A percentile compares a stretch with the other conserved stretches of the same genome.
Evolutionary conservation across 2,329 filamentous ascomycete genomes (phyloP).

Genomic region (Colletotrichum godetiae): DNA sequence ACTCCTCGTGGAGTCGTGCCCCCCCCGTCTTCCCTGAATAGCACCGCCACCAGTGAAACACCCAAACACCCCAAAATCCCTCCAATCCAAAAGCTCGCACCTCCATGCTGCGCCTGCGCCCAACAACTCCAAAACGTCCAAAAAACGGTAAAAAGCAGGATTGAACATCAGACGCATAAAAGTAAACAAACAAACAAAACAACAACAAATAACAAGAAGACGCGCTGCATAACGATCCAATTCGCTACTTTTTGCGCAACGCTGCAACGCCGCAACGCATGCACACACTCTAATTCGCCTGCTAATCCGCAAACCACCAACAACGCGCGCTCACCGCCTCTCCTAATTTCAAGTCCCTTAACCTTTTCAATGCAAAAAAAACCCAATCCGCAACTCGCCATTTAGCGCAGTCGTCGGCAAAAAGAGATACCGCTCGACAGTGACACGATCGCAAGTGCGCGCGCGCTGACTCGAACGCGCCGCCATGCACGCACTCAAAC

Average conservation of each 20-base stretch:
- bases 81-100: conserved; percentile 3
- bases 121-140: neutral
- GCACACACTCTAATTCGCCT: neutral
- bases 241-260: neutral
- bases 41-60: neutral
- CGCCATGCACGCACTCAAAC: neutral
- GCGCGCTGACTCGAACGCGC: too few relatives aligned
- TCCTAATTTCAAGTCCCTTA: neutral
- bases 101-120: neutral
- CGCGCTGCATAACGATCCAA: neutral
- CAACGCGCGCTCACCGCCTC: conserved; percentile 22
- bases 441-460: neutral
- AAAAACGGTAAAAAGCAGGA: neutral
- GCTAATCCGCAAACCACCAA: neutral
- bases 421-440: neutral
- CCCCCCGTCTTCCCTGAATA: neutral
- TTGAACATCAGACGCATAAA: neutral
- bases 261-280: neutral
- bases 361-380: conserved; percentile 10
- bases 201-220: neutral
- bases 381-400: conserved; percentile 28
- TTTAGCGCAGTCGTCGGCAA: neutral
- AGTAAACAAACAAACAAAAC: conserved; percentile 9
- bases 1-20: neutral
- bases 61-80: neutral